Evolutionary conservation across 177 flowering plant species (phyloP).

Genomic region (Vitis hybrid): DNA sequence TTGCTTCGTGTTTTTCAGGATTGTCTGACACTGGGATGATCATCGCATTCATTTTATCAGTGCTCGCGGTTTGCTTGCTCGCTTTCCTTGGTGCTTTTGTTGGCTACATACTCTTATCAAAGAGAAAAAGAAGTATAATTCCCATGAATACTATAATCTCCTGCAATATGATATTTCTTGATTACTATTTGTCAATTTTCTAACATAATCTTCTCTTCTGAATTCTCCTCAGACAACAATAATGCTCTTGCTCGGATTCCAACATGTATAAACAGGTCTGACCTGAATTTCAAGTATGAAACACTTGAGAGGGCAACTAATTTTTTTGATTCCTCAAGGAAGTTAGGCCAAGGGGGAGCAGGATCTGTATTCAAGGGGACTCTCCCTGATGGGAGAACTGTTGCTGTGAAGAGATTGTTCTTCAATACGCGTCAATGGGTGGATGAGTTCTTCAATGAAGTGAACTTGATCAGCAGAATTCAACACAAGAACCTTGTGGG

Average conservation of each 20-base stretch:
- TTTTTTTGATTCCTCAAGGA: constrained; percentile 21
- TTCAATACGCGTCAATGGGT: constrained; percentile 52
- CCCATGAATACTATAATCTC: background rate
- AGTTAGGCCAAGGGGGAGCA: constrained; percentile 40
- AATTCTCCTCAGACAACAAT: constrained; percentile 7
- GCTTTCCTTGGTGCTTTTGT: constrained; percentile 18
- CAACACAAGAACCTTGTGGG: constrained; percentile 52
- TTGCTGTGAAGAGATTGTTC: constrained; percentile 56
- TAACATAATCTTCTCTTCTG: background rate
- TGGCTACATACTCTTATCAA: constrained; percentile 13
- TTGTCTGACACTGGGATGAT: background rate
- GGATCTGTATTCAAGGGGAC: constrained; percentile 41
- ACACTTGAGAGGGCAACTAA: constrained; percentile 32
- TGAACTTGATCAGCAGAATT: constrained; percentile 46
- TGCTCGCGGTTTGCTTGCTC: background rate
- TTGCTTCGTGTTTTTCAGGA: constrained; percentile 1
- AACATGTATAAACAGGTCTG: background rate
- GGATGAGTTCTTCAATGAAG: constrained; percentile 62
- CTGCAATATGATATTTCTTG: background rate
- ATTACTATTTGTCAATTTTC: background rate
- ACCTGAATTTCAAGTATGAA: constrained; percentile 30
- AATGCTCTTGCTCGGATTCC: background rate
- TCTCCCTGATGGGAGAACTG: constrained; percentile 41
- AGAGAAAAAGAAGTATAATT: constrained; percentile 19
- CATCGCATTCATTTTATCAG: background rate